Evolutionary conservation across 345 rosid species (phyloP).

Genomic region (Erodium maritimum): DNA sequence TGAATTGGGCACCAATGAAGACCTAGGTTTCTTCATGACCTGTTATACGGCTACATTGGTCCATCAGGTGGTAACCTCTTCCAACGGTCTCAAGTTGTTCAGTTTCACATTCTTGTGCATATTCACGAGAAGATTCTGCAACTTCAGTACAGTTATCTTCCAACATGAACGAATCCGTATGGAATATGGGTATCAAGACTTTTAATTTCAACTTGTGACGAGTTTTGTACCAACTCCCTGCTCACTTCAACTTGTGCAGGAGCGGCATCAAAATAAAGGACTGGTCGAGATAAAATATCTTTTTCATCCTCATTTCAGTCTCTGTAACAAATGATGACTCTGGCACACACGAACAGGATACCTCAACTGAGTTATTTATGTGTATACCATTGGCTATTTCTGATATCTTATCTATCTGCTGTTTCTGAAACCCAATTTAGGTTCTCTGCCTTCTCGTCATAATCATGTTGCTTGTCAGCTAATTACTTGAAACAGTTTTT

Average conservation of each 20-base stretch:
- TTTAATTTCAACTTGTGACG: conserved; percentile 21
- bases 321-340: conserved; percentile 85
- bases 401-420: conserved; percentile 16
- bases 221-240: conserved; percentile 19
- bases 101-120: conserved; percentile 33
- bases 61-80: conserved; percentile 49
- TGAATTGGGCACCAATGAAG: conserved; percentile 16
- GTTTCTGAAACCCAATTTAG: conserved; percentile 22
- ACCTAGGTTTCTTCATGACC: conserved; percentile 19
- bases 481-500: conserved; percentile 19
- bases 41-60: conserved; percentile 74
- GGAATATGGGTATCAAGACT: conserved; percentile 9
- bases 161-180: conserved; percentile 22
- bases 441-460: conserved; percentile 17
- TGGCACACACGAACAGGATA: conserved; percentile 66
- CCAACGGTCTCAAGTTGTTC: conserved; percentile 20
- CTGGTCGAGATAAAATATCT: conserved; percentile 30
- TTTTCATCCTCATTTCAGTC: conserved; percentile 42
- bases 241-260: conserved; percentile 35
- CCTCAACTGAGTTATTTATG: conserved; percentile 27
- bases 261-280: conserved; percentile 25
- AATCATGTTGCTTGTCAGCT: conserved; percentile 19
- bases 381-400: conserved; percentile 22
- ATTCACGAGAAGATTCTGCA: conserved; percentile 31
- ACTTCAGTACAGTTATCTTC: conserved; percentile 24